Conservation (phyloP, 2,329 filamentous ascomycete species). For the Didymella segeticola region DNA sequence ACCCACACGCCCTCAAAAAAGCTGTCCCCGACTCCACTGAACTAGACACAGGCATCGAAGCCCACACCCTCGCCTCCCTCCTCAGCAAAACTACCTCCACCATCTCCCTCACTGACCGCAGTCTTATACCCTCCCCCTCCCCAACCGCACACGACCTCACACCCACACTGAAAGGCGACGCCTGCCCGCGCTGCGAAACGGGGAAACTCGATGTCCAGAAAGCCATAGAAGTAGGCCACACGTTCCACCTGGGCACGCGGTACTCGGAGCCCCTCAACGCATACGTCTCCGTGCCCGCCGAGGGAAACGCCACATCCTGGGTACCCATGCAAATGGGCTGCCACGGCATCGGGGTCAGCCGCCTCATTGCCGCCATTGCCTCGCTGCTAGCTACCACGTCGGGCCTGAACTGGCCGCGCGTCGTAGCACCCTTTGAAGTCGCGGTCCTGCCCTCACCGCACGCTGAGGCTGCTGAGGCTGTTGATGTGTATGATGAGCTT, state of each 20-base stretch:
- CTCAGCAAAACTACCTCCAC: conserved; percentile 26
- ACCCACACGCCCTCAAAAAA: conserved; percentile 70
- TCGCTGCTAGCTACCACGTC: conserved; percentile 72
- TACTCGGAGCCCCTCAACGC: conserved; percentile 81
- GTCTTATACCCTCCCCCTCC: conserved; percentile 6
- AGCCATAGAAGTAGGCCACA: conserved; percentile 91
- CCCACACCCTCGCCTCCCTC: conserved; percentile 26
- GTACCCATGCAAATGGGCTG: conserved; percentile 89
- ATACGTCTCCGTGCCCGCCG: conserved; percentile 57
- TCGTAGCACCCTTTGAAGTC: conserved; percentile 83
- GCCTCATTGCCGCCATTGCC: conserved; percentile 86
- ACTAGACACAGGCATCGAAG: conserved; percentile 73
- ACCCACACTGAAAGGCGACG: conserved; percentile 70
- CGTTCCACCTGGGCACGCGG: conserved; percentile 88
- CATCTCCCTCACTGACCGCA: conserved; percentile 30
- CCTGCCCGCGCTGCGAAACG: conserved; percentile 72
- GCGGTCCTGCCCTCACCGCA: conserved; percentile 65
- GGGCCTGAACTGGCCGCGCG: conserved; percentile 84
- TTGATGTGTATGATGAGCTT: conserved; percentile 70
- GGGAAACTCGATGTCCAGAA: conserved; percentile 70
- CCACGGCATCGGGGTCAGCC: conserved; percentile 91
- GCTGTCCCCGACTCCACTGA: conserved; percentile 60
- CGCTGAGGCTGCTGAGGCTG: conserved; percentile 57
- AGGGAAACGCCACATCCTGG: conserved; percentile 38
- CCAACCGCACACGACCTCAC: conserved; percentile 61